phyloP scores from a whole-genome alignment of 805 yeast genomes.

The Metschnikowia koreensis region DNA sequence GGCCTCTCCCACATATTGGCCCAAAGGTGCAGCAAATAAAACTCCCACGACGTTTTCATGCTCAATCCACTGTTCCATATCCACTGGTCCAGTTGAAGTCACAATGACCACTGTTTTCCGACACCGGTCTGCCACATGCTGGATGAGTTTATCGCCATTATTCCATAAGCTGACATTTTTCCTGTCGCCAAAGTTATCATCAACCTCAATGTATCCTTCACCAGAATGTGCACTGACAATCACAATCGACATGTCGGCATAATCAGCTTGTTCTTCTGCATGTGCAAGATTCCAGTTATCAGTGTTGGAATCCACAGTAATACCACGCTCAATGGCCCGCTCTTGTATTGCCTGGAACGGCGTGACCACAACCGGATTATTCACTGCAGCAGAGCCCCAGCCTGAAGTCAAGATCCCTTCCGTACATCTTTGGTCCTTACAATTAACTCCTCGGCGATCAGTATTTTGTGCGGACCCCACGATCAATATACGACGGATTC shows the following conservation, averaged over 20 bases:
- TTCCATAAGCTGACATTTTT: constrained; percentile 55
- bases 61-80: constrained; percentile 57
- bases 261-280: constrained; percentile 44
- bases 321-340: constrained; percentile 45
- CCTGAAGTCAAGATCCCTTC: constrained; percentile 58
- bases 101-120: constrained; percentile 57
- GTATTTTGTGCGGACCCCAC: constrained; percentile 56
- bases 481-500: constrained; percentile 40
- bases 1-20: constrained; percentile 57
- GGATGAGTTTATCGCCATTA: constrained; percentile 54
- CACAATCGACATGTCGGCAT: constrained; percentile 53
- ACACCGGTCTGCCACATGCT: constrained; percentile 47
- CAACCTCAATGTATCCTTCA: constrained; percentile 58
- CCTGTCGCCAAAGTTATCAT: constrained; percentile 59
- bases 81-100: constrained; percentile 60
- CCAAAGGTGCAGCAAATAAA: constrained; percentile 54
- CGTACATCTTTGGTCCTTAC: constrained; percentile 50
- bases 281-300: constrained; percentile 48
- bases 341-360: constrained; percentile 55
- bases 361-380: constrained; percentile 54
- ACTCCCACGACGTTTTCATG: constrained; percentile 59
- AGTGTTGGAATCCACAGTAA: constrained; percentile 43
- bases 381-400: constrained; percentile 65
- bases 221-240: constrained; percentile 56
- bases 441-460: constrained; percentile 51